These are phyloP conservation scores for Verticillium nonalfalfae DNA, from an alignment of 2,329 filamentous ascomycete genomes.

Conservation along the genomic window DNA sequence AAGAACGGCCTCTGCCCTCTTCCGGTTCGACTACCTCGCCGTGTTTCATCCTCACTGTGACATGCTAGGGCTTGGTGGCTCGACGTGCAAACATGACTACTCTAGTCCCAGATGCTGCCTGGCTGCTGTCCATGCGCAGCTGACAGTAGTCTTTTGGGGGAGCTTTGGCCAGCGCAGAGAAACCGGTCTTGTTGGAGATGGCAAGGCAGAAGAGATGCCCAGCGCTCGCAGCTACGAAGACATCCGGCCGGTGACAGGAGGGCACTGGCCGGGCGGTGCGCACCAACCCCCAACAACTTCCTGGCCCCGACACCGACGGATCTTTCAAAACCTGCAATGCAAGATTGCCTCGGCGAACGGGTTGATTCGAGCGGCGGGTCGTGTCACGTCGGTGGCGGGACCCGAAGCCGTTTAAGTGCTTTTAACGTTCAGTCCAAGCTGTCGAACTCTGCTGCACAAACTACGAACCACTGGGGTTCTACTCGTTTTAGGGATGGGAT, in stretches of 20 bases:
- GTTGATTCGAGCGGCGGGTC: background rate
- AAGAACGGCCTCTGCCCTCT: background rate
- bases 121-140: background rate
- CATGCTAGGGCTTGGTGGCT: background rate
- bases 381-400: slow-evolving; percentile 8
- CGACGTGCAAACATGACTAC: background rate
- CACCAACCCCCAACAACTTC: background rate
- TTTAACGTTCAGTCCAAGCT: background rate
- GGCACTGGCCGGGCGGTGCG: background rate
- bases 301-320: background rate
- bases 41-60: background rate
- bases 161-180: background rate
- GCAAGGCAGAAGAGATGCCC: background rate
- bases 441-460: slow-evolving; percentile 1
- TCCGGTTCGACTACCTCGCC: background rate
- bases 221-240: background rate
- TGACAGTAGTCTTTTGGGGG: background rate
- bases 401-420: slow-evolving; percentile 10
- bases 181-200: background rate
- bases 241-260: background rate
- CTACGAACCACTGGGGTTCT: background rate
- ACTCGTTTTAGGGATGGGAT: background rate
- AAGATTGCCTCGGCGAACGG: background rate
- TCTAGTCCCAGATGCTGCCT: background rate
- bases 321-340: background rate